Conservation (phyloP, 768 basidiomycete species). For the Trametes maxima region DNA sequence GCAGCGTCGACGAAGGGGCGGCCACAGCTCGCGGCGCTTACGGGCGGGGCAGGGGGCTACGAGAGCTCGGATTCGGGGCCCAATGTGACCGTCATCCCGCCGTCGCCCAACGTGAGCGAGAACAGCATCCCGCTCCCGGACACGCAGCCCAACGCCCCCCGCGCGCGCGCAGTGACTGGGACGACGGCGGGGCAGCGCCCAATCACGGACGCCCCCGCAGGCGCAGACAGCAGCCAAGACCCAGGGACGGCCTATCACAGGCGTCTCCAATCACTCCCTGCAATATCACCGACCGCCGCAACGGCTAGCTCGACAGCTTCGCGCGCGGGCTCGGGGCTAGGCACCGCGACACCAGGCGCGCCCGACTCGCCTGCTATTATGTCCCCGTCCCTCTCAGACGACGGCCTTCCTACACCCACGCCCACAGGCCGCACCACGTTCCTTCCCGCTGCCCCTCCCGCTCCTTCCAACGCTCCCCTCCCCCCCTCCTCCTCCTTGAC, state of each 20-base stretch:
- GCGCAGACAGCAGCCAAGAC: constrained; percentile 2
- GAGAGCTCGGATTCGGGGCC: constrained; percentile 29
- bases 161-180: constrained; percentile 8
- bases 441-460: constrained; percentile 19
- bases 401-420: constrained; percentile 28
- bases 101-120: constrained; percentile 32
- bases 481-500: constrained; percentile 18
- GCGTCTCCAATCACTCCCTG: constrained; percentile 21
- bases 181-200: constrained; percentile 3
- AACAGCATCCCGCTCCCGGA: constrained; percentile 19
- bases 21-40: constrained; percentile 5
- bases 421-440: constrained; percentile 27
- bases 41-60: background rate
- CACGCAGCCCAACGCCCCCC: constrained; percentile 1
- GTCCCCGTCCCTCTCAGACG: constrained; percentile 20
- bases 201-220: constrained; percentile 4
- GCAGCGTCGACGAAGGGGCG: background rate
- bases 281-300: constrained; percentile 10
- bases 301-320: constrained; percentile 13
- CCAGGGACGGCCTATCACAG: constrained; percentile 4
- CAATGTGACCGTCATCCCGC: constrained; percentile 38
- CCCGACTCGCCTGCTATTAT: background rate
- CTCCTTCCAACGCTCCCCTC: constrained; percentile 16
- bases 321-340: constrained; percentile 8
- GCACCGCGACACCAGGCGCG: background rate